phyloP scores from a whole-genome alignment of 2,329 filamentous ascomycete species.

The Alternaria tenuissima region DNA sequence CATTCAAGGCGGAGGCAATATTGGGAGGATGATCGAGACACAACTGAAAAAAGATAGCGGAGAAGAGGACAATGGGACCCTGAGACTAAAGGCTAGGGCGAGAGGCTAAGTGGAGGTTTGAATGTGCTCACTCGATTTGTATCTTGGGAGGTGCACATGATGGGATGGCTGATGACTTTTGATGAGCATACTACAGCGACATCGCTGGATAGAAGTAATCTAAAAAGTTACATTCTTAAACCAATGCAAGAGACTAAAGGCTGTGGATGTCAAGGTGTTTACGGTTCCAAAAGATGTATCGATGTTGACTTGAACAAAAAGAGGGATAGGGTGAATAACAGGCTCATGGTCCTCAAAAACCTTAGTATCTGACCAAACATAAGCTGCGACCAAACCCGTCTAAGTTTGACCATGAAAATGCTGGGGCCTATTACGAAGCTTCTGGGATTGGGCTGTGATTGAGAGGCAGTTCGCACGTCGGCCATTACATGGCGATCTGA shows the following conservation, averaged over 20 bases:
- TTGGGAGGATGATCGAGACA: conserved; percentile 42
- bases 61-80: conserved; percentile 33
- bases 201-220: not conserved
- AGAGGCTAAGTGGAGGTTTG: not conserved
- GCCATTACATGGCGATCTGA: not conserved
- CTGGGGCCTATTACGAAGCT: not conserved
- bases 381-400: not conserved
- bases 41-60: conserved; percentile 40
- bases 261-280: not conserved
- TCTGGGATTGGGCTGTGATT: not conserved
- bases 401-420: not conserved
- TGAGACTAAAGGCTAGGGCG: conserved; percentile 32
- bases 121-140: not conserved
- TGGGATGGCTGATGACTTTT: not conserved
- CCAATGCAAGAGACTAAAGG: not conserved
- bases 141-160: not conserved
- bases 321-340: no score
- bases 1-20: conserved; percentile 30
- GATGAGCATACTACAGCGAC: not conserved
- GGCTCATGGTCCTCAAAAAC: not conserved
- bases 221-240: not conserved
- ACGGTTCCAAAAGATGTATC: not conserved
- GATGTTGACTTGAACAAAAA: not conserved
- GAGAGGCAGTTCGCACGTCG: not conserved
- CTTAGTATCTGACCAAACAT: not conserved